These are phyloP conservation scores for Ceratorhiza oryzae-sativae DNA, from an alignment of 1,284 basidiomycete species.

Conservation along the genomic window DNA sequence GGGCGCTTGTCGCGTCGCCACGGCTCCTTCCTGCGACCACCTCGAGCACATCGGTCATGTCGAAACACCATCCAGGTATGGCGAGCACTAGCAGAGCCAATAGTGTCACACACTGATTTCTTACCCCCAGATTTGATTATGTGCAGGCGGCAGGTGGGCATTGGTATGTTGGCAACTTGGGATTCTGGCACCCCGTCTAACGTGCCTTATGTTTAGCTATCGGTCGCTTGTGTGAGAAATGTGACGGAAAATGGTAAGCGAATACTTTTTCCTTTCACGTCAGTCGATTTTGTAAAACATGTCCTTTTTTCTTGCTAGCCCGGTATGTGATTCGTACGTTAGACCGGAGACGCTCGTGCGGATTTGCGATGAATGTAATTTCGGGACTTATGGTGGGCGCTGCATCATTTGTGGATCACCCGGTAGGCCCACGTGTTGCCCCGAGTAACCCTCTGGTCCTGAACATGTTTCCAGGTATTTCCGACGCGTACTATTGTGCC, in stretches of 20 bases:
- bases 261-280: neutral
- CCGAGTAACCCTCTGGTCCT: neutral
- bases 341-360: constrained; percentile 96
- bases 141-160: constrained; percentile 95
- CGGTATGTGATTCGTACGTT: constrained; percentile 99
- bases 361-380: constrained; percentile 99
- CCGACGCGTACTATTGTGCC: constrained; percentile 96
- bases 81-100: constrained; percentile 16
- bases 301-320: constrained; percentile 59
- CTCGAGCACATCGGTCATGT: constrained; percentile 60
- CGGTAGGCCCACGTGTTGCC: constrained; percentile 61
- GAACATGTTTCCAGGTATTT: constrained; percentile 71
- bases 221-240: constrained; percentile 97
- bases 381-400: constrained; percentile 94
- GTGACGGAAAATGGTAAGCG: constrained; percentile 96
- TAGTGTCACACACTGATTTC: neutral
- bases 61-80: constrained; percentile 90
- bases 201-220: constrained; percentile 66
- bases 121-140: constrained; percentile 82
- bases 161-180: constrained; percentile 65
- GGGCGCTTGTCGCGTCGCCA: neutral
- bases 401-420: constrained; percentile 97
- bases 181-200: neutral
- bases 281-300: neutral
- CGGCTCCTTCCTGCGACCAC: constrained; percentile 28